phyloP scores from a whole-genome alignment of 2,329 filamentous ascomycete species.

The Diaporthe vexans region DNA sequence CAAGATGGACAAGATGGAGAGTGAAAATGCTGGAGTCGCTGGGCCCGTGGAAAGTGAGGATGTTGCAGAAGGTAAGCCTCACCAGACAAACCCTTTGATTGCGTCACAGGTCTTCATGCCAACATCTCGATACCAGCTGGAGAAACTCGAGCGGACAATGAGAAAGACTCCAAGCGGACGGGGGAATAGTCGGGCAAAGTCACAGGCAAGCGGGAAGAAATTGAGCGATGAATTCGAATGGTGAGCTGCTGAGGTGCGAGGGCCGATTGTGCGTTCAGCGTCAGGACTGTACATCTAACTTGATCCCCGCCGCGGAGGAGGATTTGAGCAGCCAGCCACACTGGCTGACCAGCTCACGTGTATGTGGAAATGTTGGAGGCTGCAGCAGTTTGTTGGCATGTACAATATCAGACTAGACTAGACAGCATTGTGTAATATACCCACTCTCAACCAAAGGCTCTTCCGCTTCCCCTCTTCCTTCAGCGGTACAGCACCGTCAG shows the following conservation, averaged over 20 bases:
- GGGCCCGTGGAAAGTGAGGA: conserved; percentile 47
- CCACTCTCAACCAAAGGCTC: background rate
- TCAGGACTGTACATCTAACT: background rate
- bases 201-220: conserved; percentile 4
- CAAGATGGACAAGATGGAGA: conserved; percentile 45
- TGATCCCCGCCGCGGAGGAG: background rate
- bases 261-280: background rate
- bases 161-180: background rate
- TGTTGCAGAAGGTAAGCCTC: conserved; percentile 46
- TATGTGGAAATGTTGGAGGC: background rate
- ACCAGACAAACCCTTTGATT: conserved; percentile 35
- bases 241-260: background rate
- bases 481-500: conserved; percentile 68
- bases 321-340: background rate
- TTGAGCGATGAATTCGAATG: conserved; percentile 10
- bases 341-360: background rate
- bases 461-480: conserved; percentile 21
- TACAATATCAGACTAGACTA: conserved; percentile 40
- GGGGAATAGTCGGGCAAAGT: background rate
- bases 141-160: conserved; percentile 24
- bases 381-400: conserved; percentile 42
- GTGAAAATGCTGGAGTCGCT: conserved; percentile 42
- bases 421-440: background rate
- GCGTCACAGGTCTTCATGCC: conserved; percentile 12
- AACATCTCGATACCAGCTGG: conserved; percentile 31